Base-by-base conservation (phyloP, 2,329 filamentous ascomycete species). In the Akanthomyces dipterigenus region DNA sequence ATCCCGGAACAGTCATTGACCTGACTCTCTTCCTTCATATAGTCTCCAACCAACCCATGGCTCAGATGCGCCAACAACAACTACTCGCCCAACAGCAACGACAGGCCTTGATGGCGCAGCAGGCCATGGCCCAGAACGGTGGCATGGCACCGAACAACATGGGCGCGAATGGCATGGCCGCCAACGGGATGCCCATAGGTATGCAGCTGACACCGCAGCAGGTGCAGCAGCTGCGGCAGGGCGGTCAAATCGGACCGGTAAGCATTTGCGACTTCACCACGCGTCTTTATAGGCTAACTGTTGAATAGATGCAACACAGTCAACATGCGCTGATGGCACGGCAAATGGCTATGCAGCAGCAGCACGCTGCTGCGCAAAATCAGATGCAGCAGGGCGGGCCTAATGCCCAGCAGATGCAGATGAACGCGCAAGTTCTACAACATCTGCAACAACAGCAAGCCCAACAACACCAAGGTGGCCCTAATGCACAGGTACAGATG, bases 1-100 rank as follows among this genome's bases (percentile, higher is more conserved):
- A 31, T 50, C 38, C 60, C 14, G 42, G 36, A n/a, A 45, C 26
- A 54, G 57, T 55, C 55, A 51, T 48, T 43, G 26, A 61, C 56
- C 59, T 24, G 18, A 24, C 28, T 53, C 31, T 34, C 31, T 34
- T 31, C 57, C 49, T 28, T 20, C 18, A 5, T 31, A 40, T 54
- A 76, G 74, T 71, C 65, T 70, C 69, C 61, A 77, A 75, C 64
- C 73, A 72, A 43, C 70, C 71, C 61, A 72, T 77, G 67, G 73
- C 71, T 36, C 72, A 72, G 68, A 79, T 75, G 69, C 76, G 83
- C 63, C 79, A 78, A 55, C 83, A 86, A 65, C 82, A 85, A 64
- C 80, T 84, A 61, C 74, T 82, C 4, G 76, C 84, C 54, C 83
- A 86, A 49, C 81, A 84, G 64, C 81, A 82, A 61, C 75, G 80